These are phyloP conservation scores for Calvatia gigantea DNA, from an alignment of 768 basidiomycete species.

Conservation along the genomic window DNA sequence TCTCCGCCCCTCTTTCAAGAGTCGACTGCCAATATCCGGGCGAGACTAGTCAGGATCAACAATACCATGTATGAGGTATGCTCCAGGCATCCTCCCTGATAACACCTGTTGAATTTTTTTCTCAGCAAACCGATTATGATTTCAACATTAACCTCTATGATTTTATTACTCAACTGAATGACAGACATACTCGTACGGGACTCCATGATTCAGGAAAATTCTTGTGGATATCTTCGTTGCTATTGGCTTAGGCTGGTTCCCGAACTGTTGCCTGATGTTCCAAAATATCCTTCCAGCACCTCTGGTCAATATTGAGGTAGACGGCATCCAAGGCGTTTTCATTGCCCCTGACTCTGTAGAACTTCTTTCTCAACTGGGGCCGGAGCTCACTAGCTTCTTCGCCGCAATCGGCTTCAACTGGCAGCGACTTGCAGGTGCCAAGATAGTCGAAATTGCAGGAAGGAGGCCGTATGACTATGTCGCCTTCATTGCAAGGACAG, in stretches of 20 bases:
- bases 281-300: conserved; percentile 59
- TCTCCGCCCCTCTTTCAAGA: conserved; percentile 52
- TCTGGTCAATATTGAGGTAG: conserved; percentile 44
- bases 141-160: conserved; percentile 58
- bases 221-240: background rate
- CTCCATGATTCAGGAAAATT: background rate
- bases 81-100: no score
- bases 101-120: no score
- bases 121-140: conserved; percentile 58
- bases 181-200: conserved; percentile 58
- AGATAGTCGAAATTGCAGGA: conserved; percentile 51
- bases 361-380: conserved; percentile 43
- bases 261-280: conserved; percentile 48
- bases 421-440: conserved; percentile 58
- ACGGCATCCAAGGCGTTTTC: conserved; percentile 45
- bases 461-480: conserved; percentile 51
- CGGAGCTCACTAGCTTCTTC: conserved; percentile 42
- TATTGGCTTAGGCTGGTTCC: conserved; percentile 46
- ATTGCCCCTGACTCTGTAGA: conserved; percentile 54
- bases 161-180: conserved; percentile 55
- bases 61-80: conserved; percentile 42
- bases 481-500: conserved; percentile 50
- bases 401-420: conserved; percentile 52
- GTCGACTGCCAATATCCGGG: conserved; percentile 52
- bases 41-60: conserved; percentile 44